Evolutionary conservation across 2,329 filamentous ascomycete genomes (phyloP).

Genomic region (Penicillium sp.): DNA sequence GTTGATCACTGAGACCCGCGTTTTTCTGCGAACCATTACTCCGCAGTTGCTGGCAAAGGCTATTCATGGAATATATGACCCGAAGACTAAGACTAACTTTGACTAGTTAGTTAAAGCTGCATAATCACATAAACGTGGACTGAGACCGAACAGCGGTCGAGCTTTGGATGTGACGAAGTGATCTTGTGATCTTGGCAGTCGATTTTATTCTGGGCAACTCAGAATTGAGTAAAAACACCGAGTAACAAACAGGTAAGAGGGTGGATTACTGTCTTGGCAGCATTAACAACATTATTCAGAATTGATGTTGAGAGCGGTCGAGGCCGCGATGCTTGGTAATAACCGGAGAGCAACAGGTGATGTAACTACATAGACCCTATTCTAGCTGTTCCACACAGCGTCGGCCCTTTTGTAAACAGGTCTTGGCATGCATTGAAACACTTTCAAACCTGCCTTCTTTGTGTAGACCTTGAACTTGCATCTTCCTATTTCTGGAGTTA

Average conservation of each 20-base stretch:
- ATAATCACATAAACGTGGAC: background rate
- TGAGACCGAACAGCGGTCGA: background rate
- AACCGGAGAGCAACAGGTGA: conserved; percentile 2
- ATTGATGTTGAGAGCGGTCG: conserved; percentile 6
- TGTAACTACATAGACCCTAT: background rate
- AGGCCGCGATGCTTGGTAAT: conserved; percentile 17
- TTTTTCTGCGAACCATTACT: too few relatives aligned
- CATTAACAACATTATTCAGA: conserved; percentile 2
- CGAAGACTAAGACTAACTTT: background rate
- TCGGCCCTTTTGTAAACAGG: conserved; percentile 2
- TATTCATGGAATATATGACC: background rate
- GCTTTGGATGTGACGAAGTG: background rate
- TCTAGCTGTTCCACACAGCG: background rate
- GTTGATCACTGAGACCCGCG: background rate
- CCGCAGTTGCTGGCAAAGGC: background rate
- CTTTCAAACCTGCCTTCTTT: too few relatives aligned
- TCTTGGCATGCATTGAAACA: too few relatives aligned
- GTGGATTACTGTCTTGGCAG: conserved; percentile 7
- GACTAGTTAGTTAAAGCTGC: background rate
- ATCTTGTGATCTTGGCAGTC: background rate
- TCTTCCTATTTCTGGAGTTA: background rate
- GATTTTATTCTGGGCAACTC: background rate
- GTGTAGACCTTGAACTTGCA: background rate
- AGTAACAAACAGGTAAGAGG: too few relatives aligned
- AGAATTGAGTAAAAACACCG: background rate